Evolutionary conservation across 371 early-diverging fungal genomes (phyloP).

Genomic region (Mortierella sp.): DNA sequence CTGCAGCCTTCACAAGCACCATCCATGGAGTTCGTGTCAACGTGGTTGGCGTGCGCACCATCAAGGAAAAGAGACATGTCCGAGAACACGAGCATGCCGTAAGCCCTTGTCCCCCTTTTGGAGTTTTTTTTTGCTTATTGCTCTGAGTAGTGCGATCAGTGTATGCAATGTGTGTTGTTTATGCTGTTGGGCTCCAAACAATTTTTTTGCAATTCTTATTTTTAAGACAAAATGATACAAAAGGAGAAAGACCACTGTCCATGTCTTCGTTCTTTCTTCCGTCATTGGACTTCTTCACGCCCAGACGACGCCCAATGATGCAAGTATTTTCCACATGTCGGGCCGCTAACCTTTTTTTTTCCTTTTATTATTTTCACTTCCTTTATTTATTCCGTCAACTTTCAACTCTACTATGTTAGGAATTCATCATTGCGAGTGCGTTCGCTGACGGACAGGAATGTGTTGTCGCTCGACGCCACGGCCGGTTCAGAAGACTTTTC

Average conservation of each 20-base stretch:
- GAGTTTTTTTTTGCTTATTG: background rate
- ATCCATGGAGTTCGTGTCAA: constrained; percentile 48
- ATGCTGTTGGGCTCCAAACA: background rate
- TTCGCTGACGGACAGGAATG: constrained; percentile 37
- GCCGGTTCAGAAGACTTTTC: constrained; percentile 38
- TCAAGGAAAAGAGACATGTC: constrained; percentile 48
- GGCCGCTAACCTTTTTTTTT: background rate
- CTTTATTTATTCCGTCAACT: background rate
- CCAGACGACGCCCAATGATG: background rate
- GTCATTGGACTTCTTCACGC: background rate
- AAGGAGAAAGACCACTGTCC: background rate
- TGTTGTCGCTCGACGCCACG: constrained; percentile 44
- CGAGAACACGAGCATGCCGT: constrained; percentile 55
- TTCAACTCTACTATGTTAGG: constrained; percentile 10
- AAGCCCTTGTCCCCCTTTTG: constrained; percentile 19
- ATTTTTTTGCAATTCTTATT: background rate
- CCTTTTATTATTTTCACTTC: background rate
- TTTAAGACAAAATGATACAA: background rate
- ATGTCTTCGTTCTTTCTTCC: background rate
- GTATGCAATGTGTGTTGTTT: background rate
- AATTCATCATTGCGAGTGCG: constrained; percentile 35
- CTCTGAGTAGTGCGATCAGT: background rate
- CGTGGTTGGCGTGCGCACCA: constrained; percentile 40
- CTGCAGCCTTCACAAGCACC: background rate
- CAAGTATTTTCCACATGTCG: background rate